These are phyloP conservation scores for Wickerhamiella azymoides DNA, from an alignment of 805 yeast genomes.

Conservation along the genomic window DNA sequence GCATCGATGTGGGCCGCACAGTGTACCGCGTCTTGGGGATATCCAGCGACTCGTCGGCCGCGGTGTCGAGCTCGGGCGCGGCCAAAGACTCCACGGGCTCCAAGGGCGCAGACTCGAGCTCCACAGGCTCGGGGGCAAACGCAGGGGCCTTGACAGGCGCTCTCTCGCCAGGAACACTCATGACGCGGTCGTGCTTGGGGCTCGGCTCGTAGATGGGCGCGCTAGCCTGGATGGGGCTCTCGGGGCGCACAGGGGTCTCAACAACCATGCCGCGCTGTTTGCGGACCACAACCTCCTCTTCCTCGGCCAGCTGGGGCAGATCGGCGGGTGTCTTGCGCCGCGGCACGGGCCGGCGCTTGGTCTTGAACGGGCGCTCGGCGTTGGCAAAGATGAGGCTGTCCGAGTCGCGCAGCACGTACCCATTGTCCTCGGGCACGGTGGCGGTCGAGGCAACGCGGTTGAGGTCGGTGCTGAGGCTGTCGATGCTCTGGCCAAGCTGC, in stretches of 20 bases:
- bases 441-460: conserved; percentile 6
- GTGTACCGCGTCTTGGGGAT: background rate
- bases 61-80: background rate
- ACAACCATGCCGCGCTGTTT: background rate
- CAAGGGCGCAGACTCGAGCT: too few relatives aligned
- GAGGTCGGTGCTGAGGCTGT: conserved; percentile 6
- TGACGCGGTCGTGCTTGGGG: background rate
- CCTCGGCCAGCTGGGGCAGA: background rate
- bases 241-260: conserved; percentile 2
- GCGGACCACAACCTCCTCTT: background rate
- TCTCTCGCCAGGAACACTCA: too few relatives aligned
- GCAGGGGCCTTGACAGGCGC: too few relatives aligned
- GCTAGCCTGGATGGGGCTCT: background rate
- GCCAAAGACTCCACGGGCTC: too few relatives aligned
- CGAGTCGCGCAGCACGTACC: conserved; percentile 9
- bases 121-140: too few relatives aligned
- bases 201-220: conserved; percentile 2
- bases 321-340: conserved; percentile 2
- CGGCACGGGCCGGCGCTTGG: conserved; percentile 2
- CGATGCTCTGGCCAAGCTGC: conserved; percentile 10
- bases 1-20: background rate
- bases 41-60: background rate
- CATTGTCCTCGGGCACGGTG: background rate
- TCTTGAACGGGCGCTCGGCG: conserved; percentile 2
- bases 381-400: conserved; percentile 7